Percentiles rank a stretch among this genome's conserved stretches.
phyloP scores from a whole-genome alignment of 2,329 filamentous ascomycete species.

The Xylaria sp. region DNA sequence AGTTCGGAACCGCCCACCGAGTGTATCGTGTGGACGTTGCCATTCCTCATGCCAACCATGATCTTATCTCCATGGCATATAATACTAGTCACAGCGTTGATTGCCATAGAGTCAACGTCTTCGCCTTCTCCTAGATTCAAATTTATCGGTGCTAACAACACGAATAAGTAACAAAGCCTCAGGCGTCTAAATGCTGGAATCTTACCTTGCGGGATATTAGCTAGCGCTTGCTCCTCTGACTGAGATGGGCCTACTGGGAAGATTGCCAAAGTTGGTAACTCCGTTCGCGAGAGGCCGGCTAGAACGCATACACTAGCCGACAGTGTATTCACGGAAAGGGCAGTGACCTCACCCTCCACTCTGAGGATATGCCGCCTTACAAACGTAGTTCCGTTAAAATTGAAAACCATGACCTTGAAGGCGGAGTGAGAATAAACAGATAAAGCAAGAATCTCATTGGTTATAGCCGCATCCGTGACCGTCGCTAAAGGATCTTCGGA shows the following conservation, averaged over 20 bases:
- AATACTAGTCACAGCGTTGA: slow-evolving; percentile 62
- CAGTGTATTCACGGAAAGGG: slow-evolving; percentile 50
- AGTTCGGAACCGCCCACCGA: slow-evolving; percentile 38
- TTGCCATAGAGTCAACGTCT: slow-evolving; percentile 21
- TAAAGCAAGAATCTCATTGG: slow-evolving; percentile 55
- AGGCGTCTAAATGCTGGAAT: slow-evolving; percentile 6
- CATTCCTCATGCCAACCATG: slow-evolving; percentile 63
- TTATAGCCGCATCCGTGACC: slow-evolving; percentile 58
- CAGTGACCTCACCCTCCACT: slow-evolving; percentile 62
- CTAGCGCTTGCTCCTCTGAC: neutral
- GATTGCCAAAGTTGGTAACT: slow-evolving; percentile 39
- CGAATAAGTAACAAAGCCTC: slow-evolving; percentile 10
- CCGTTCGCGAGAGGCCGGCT: slow-evolving; percentile 41
- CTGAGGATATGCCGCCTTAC: slow-evolving; percentile 49
- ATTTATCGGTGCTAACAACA: neutral
- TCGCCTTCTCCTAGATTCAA: slow-evolving; percentile 13
- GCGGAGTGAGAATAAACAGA: slow-evolving; percentile 53
- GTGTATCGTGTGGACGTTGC: slow-evolving; percentile 59
- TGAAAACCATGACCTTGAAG: slow-evolving; percentile 56
- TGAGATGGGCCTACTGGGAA: slow-evolving; percentile 35
- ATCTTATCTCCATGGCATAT: slow-evolving; percentile 52
- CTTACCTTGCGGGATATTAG: slow-evolving; percentile 37
- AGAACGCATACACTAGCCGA: slow-evolving; percentile 39
- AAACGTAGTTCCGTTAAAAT: slow-evolving; percentile 51
- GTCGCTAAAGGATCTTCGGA: slow-evolving; percentile 42